Percentiles rank a stretch among this genome's conserved stretches.
Conservation (phyloP, 345 rosid species). For the Murraya paniculata region DNA sequence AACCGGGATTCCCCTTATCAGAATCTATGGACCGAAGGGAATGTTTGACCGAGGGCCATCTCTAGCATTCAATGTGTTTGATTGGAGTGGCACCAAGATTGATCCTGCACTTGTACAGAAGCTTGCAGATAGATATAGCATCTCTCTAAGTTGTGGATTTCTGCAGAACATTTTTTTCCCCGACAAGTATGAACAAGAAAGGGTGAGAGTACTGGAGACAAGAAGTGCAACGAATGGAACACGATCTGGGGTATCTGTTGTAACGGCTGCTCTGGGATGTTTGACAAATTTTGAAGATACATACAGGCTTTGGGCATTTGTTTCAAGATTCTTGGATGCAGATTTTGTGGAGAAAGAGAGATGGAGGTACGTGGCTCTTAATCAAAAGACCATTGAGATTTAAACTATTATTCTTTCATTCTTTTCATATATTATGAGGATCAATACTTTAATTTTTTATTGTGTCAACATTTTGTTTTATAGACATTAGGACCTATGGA, state of each 20-base stretch:
- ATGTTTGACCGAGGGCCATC: slow-evolving; percentile 51
- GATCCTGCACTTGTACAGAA: slow-evolving; percentile 66
- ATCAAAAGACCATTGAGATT: slow-evolving; percentile 53
- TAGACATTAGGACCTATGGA: neutral
- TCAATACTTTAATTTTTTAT: neutral
- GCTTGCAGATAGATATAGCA: slow-evolving; percentile 67
- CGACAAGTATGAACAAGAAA: slow-evolving; percentile 33
- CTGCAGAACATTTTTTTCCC: slow-evolving; percentile 39
- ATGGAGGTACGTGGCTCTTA: slow-evolving; percentile 78
- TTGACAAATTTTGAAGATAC: slow-evolving; percentile 78
- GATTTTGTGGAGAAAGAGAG: slow-evolving; percentile 93
- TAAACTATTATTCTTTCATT: slow-evolving; percentile 24
- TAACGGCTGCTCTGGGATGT: slow-evolving; percentile 30
- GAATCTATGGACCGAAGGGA: slow-evolving; percentile 68
- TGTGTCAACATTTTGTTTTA: neutral
- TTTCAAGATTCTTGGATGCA: slow-evolving; percentile 78
- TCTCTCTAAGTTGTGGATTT: slow-evolving; percentile 52
- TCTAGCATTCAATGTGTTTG: slow-evolving; percentile 73
- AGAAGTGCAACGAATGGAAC: neutral
- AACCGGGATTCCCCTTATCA: slow-evolving; percentile 36
- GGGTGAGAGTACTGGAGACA: slow-evolving; percentile 22
- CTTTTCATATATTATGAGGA: neutral
- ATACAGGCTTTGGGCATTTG: slow-evolving; percentile 73
- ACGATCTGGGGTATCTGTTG: slow-evolving; percentile 19
- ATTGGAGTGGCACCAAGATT: slow-evolving; percentile 81